Base-by-base conservation (phyloP, 2,329 filamentous ascomycete species). In the Helminthosporium solani region DNA sequence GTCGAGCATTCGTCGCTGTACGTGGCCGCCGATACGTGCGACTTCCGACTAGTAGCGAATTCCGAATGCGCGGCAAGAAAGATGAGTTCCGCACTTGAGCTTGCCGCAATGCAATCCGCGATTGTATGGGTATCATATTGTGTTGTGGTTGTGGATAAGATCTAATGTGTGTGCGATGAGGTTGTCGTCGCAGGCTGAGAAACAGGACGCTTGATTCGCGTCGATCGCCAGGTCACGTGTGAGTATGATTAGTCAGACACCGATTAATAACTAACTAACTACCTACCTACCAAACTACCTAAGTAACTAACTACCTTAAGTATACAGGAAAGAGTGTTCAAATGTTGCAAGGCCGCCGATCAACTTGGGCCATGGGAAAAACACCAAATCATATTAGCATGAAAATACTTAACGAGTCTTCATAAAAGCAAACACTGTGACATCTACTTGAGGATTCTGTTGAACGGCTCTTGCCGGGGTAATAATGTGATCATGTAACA, bases 51-150 rank as follows among this genome's bases (percentile, higher is more conserved):
- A 43, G 42, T 16, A 43, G 25, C 31, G 39, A 33, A 18, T 23
- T 42, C 15, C 35, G 42, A 19, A 41, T 40, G 18, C 46, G 49
- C n/a, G 46, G 23, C 15, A 37, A 23, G 31, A 11, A 25, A 2
- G 35, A 25, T 28, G 40, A 8, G 33, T 20, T 41, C 11, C 21
- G 28, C 25, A 2, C 7, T 31, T 39, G n/a, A 16, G 40, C 40
- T 21, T 36, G 36, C 28, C 42, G 50, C 33, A 38, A 42, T 19
- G 46, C 40, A 40, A 23, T 41, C 38, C 44, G 41, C 46, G 42
- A 52, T 40, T 44, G 53, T 25, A 49, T 31, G 25, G 46, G 41
- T 31, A 54, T 43, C 54, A 56, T 56, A 28, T 4, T 47, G 27
- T 30, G 38, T 18, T 28, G 12, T 33, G 33, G 27, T 31, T 20